These are phyloP conservation scores for Phalaenopsis aphrodite DNA, from an alignment of 106 monocot species.

Conservation along the genomic window DNA sequence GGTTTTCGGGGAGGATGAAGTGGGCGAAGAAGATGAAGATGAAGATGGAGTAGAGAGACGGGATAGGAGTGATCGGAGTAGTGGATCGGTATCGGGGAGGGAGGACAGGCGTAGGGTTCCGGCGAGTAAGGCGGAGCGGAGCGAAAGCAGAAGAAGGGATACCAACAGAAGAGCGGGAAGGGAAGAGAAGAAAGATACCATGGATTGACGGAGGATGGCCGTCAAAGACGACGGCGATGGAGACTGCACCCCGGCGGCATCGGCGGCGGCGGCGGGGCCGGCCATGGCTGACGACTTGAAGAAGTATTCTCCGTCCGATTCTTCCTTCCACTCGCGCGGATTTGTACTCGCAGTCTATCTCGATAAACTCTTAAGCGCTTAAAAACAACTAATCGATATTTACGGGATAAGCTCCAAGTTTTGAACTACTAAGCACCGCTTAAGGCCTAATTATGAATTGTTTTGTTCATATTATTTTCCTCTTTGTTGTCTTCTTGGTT, in stretches of 20 bases:
- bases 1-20: constrained; percentile 11
- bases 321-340: background rate
- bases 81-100: constrained; percentile 37
- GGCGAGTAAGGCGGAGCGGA: constrained; percentile 50
- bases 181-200: constrained; percentile 20
- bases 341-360: too few relatives aligned
- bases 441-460: too few relatives aligned
- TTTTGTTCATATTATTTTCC: too few relatives aligned
- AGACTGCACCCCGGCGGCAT: constrained; percentile 9
- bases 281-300: background rate
- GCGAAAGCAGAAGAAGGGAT: constrained; percentile 51
- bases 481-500: too few relatives aligned
- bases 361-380: too few relatives aligned
- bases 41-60: constrained; percentile 31
- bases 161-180: constrained; percentile 38
- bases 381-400: too few relatives aligned
- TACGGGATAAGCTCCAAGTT: too few relatives aligned
- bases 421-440: too few relatives aligned
- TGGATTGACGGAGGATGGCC: constrained; percentile 31
- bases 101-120: constrained; percentile 39
- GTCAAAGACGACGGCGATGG: constrained; percentile 12
- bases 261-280: background rate
- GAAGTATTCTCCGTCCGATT: background rate
- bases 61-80: constrained; percentile 40
- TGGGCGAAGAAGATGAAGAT: constrained; percentile 2